A percentile compares a stretch with the other conserved stretches of the same genome.
Evolutionary conservation across 805 yeast genomes (phyloP).

Genomic region (Cyberlindnera meyerae): DNA sequence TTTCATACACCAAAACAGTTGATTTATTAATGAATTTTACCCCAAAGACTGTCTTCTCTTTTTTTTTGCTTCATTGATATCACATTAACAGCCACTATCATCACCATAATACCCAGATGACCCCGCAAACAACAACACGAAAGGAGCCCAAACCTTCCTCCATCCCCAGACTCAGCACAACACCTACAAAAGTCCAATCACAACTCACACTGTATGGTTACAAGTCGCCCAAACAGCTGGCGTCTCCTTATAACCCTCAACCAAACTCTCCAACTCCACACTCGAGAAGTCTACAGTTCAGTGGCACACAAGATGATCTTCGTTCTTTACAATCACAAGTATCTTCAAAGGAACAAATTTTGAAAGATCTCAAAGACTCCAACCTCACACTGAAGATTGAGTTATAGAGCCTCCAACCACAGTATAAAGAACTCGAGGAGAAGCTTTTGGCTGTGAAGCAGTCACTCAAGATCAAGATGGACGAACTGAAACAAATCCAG

Average conservation of each 20-base stretch:
- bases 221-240: constrained; percentile 8
- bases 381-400: constrained; percentile 33
- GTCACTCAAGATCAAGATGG: constrained; percentile 26
- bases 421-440: constrained; percentile 28
- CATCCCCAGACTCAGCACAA: constrained; percentile 20
- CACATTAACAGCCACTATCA: neutral
- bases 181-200: constrained; percentile 20
- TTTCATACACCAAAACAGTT: no score
- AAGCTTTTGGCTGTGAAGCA: constrained; percentile 14
- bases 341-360: neutral
- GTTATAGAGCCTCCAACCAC: neutral
- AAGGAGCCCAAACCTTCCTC: constrained; percentile 13
- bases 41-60: no score
- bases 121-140: neutral
- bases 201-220: constrained; percentile 11
- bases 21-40: no score
- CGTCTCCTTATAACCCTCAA: neutral
- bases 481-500: constrained; percentile 30
- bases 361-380: constrained; percentile 17
- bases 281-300: neutral
- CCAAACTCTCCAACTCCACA: constrained; percentile 2
- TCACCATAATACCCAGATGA: neutral
- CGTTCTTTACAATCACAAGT: neutral
- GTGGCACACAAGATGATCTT: no score
- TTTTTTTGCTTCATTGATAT: no score